Percentiles rank a stretch among this genome's conserved stretches.
phyloP scores from a whole-genome alignment of 2,329 filamentous ascomycete genomes.

The Colletotrichum somersetense region DNA sequence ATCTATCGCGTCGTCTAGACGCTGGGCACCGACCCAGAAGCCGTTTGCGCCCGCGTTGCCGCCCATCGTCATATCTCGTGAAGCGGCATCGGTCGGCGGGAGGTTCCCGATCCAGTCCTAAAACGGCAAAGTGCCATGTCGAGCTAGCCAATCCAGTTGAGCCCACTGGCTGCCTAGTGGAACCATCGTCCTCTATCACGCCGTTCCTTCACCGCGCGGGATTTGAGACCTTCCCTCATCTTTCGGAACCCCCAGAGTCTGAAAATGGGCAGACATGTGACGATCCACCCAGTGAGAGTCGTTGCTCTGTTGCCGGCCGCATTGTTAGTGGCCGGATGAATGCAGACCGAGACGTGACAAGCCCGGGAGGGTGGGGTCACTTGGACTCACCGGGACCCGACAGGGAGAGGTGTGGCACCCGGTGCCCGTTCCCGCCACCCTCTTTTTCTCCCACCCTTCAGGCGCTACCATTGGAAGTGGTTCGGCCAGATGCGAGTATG shows the following conservation, averaged over 20 bases:
- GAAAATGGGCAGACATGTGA: conserved; percentile 5
- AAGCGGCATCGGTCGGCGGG: conserved; percentile 34
- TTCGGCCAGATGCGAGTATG: conserved; percentile 13
- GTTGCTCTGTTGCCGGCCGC: conserved; percentile 13
- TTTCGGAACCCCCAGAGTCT: conserved; percentile 13
- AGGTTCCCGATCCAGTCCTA: conserved; percentile 21
- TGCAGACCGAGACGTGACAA: conserved; percentile 36
- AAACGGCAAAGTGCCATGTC: conserved; percentile 37
- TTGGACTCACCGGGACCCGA: conserved; percentile 37
- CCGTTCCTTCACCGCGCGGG: conserved; percentile 30
- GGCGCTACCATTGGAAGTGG: conserved; percentile 9
- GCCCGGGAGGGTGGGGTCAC: conserved; percentile 29
- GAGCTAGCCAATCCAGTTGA: conserved; percentile 30
- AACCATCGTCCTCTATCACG: conserved; percentile 10
- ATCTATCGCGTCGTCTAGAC: conserved; percentile 22
- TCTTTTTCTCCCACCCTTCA: conserved; percentile 34
- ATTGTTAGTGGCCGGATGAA: conserved; percentile 37
- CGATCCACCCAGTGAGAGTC: conserved; percentile 15
- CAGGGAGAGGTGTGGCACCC: conserved; percentile 31
- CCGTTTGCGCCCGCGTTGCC: conserved; percentile 37
- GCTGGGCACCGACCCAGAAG: conserved; percentile 32
- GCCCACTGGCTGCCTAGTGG: conserved; percentile 1
- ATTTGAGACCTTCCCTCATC: conserved; percentile 20
- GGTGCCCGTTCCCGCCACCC: conserved; percentile 35
- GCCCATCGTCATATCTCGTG: conserved; percentile 37